Conservation (phyloP, 345 rosid genomes). For the Ricinus communis region DNA sequence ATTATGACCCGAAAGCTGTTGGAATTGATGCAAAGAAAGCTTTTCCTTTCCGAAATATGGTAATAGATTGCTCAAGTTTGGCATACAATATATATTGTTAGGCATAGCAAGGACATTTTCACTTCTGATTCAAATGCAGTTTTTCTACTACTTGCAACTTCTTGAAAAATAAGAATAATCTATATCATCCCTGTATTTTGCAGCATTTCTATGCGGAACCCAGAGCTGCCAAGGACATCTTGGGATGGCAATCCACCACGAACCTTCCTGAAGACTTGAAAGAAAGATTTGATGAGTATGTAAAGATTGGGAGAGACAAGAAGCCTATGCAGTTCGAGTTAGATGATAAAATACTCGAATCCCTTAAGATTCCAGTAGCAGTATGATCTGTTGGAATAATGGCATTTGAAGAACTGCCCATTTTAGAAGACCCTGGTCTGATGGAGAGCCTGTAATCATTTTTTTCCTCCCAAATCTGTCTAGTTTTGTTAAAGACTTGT, state of each 20-base stretch:
- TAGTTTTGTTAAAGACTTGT: not conserved
- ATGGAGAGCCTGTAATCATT: not conserved
- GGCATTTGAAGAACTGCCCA: not conserved
- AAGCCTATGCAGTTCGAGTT: conserved; percentile 68
- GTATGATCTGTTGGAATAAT: conserved; percentile 32
- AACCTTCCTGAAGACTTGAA: conserved; percentile 82
- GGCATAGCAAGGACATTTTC: not conserved
- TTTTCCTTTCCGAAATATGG: conserved; percentile 91
- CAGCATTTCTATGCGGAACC: conserved; percentile 98
- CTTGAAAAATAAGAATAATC: not conserved
- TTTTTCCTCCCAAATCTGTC: not conserved
- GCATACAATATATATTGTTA: no score
- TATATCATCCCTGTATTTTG: conserved; percentile 12
- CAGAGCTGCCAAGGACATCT: conserved; percentile 81
- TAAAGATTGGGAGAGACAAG: conserved; percentile 81
- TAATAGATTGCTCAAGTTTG: conserved; percentile 34
- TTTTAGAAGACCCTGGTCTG: not conserved
- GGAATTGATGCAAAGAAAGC: conserved; percentile 92
- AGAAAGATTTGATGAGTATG: conserved; percentile 75
- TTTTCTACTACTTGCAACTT: no score
- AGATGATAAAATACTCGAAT: conserved; percentile 78
- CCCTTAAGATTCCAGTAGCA: conserved; percentile 69
- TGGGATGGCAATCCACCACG: conserved; percentile 71
- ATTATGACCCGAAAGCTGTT: conserved; percentile 81
- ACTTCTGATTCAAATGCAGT: not conserved